Conservation (phyloP, 75 land plant species). For the Pseudotsuga menziesii region DNA sequence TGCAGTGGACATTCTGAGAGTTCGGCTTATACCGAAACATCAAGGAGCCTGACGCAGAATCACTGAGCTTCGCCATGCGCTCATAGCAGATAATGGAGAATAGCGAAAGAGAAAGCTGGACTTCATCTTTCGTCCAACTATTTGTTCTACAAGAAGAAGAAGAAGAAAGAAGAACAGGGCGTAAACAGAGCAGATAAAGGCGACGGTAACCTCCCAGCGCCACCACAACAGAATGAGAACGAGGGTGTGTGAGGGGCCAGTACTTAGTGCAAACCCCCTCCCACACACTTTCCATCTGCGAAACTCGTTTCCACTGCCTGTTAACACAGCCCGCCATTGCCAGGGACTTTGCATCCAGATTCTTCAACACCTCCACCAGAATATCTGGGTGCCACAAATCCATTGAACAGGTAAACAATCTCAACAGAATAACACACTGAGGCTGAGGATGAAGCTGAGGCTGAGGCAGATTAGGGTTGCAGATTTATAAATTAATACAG, state of each 20-base stretch:
- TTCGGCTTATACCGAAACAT: background rate
- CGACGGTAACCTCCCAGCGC: slow-evolving; percentile 60
- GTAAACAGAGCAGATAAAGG: slow-evolving; percentile 52
- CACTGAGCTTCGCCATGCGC: slow-evolving; percentile 8
- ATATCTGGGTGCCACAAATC: slow-evolving; percentile 29
- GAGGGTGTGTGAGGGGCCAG: slow-evolving; percentile 12
- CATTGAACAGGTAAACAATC: background rate
- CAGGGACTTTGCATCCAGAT: slow-evolving; percentile 53
- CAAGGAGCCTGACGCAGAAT: background rate
- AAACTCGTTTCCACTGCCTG: slow-evolving; percentile 40
- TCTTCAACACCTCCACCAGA: slow-evolving; percentile 38
- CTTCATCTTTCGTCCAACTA: slow-evolving; percentile 9
- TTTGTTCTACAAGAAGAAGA: background rate
- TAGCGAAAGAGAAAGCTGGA: slow-evolving; percentile 39
- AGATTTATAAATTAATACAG: too few species aligned
- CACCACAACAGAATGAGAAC: slow-evolving; percentile 32
- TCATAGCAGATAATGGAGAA: slow-evolving; percentile 41
- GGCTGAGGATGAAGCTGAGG: too few species aligned
- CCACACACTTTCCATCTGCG: slow-evolving; percentile 49
- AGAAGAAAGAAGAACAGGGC: slow-evolving; percentile 26
- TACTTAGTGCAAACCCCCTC: slow-evolving; percentile 53
- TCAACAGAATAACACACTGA: too few species aligned
- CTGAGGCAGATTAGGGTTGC: too few species aligned
- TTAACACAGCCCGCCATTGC: slow-evolving; percentile 57
- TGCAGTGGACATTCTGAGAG: too few species aligned